Conservation (phyloP, 2,329 filamentous ascomycete species). For the Metarhizium guizhouense region DNA sequence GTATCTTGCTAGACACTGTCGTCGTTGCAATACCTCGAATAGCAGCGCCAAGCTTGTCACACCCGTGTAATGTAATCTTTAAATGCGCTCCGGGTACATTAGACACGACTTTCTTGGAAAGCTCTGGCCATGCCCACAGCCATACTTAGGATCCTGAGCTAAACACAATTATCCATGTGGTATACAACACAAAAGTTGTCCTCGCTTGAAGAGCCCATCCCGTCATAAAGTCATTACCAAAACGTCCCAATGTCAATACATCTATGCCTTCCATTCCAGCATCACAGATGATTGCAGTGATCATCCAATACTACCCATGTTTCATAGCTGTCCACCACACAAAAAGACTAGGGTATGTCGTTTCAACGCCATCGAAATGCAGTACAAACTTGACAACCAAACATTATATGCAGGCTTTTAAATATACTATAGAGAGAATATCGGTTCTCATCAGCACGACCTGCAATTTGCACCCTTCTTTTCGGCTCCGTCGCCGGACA, state of each 20-base stretch:
- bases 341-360: slow-evolving; percentile 20
- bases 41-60: no score
- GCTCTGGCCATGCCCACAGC: no score
- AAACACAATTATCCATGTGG: not conserved
- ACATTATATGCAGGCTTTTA: not conserved
- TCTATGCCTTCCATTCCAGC: slow-evolving; percentile 2
- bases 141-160: not conserved
- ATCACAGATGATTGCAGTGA: not conserved
- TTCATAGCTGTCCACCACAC: slow-evolving; percentile 8
- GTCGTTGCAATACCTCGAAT: no score
- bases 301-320: not conserved
- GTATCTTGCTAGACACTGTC: no score
- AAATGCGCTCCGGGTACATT: no score
- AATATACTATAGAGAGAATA: not conserved
- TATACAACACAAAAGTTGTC: not conserved
- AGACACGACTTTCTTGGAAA: no score
- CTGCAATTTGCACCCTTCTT: not conserved
- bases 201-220: not conserved
- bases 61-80: no score
- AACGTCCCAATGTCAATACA: not conserved
- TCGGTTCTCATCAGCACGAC: not conserved
- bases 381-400: slow-evolving; percentile 9
- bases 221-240: not conserved
- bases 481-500: not conserved
- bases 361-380: slow-evolving; percentile 26